These are phyloP conservation scores for Blastocystis hominis DNA, from an alignment of 352 stramenopile species.

Conservation along the genomic window DNA sequence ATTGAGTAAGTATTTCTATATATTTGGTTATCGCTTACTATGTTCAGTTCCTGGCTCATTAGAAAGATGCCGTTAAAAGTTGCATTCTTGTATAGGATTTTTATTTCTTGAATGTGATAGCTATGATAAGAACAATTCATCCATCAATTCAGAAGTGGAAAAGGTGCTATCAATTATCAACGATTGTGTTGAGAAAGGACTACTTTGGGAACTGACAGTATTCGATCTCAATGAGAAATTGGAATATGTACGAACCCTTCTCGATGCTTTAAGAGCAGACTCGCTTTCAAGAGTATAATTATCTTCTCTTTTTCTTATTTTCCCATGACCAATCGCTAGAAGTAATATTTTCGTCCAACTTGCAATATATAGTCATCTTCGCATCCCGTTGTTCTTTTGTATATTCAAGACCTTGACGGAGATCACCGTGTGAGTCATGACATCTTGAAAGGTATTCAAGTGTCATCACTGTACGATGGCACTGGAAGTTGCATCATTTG, in stretches of 20 bases:
- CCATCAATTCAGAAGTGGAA: neutral
- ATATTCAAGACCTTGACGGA: neutral
- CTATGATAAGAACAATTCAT: neutral
- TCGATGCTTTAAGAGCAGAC: neutral
- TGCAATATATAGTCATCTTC: neutral
- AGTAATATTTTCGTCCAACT: neutral
- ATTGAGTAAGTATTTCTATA: no score
- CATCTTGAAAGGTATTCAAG: neutral
- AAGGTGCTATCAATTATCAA: neutral
- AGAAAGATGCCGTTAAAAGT: neutral
- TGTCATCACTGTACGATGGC: neutral
- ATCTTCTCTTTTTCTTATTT: slow-evolving; percentile 8
- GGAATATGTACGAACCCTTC: neutral
- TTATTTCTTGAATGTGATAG: neutral
- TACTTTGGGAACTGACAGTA: neutral
- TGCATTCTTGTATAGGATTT: neutral
- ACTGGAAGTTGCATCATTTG: neutral
- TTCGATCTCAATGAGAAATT: slow-evolving; percentile 23
- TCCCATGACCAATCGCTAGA: neutral
- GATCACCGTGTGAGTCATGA: slow-evolving; percentile 16
- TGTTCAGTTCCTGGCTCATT: no score
- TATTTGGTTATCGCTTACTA: no score
- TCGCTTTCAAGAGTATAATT: neutral
- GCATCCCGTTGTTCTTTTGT: neutral
- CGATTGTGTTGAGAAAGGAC: neutral